Percentiles rank a stretch among this genome's conserved stretches.
Conservation (phyloP, 257 asterid species). For the Leonotis leonurus region DNA sequence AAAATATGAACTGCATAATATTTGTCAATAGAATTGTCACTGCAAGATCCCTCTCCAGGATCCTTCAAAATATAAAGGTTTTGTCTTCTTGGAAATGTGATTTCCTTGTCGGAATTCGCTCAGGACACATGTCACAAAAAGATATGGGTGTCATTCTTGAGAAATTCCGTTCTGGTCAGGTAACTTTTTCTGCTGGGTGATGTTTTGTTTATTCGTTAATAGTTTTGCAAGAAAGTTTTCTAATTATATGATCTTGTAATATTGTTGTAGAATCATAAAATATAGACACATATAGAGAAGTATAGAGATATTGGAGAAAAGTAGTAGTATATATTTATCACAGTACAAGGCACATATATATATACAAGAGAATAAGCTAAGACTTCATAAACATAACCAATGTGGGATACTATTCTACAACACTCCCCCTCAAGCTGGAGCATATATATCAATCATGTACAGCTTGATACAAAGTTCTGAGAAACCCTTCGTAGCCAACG, state of each 20-base stretch:
- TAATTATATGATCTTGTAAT: neutral
- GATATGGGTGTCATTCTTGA: constrained; percentile 53
- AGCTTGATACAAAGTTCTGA: too few species aligned
- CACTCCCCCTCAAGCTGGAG: too few species aligned
- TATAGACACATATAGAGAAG: too few species aligned
- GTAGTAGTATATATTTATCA: too few species aligned
- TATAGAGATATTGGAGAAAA: too few species aligned
- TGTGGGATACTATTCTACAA: too few species aligned
- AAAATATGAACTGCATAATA: constrained; percentile 78
- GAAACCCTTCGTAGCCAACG: too few species aligned
- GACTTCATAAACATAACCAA: too few species aligned
- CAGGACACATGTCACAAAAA: constrained; percentile 74
- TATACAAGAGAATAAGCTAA: too few species aligned
- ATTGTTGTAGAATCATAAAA: too few species aligned
- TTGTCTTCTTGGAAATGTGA: constrained; percentile 79
- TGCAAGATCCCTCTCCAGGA: constrained; percentile 69
- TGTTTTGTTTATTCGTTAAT: constrained; percentile 1
- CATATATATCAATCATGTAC: too few species aligned
- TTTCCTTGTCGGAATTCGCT: constrained; percentile 78
- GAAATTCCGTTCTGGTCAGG: constrained; percentile 91
- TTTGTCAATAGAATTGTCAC: constrained; percentile 89
- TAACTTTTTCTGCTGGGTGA: constrained; percentile 26
- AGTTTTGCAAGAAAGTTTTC: neutral
- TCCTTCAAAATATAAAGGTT: constrained; percentile 53
- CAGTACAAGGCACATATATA: too few species aligned